phyloP scores from a whole-genome alignment of 768 basidiomycete genomes.

The Suillus cothurnatus region DNA sequence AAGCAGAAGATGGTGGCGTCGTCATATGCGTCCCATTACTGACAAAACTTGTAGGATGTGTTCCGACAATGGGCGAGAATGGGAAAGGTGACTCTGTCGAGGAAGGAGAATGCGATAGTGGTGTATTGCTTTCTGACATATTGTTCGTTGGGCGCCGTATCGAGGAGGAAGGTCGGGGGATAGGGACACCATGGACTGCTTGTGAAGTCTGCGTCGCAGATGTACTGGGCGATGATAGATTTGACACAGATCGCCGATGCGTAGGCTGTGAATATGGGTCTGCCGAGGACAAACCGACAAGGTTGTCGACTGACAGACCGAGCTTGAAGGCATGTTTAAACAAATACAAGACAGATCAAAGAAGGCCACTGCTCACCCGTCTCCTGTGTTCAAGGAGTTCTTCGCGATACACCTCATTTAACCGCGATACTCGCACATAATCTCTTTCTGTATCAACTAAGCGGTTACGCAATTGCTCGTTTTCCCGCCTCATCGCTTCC shows the following conservation, averaged over 20 bases:
- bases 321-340: conserved; percentile 44
- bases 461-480: conserved; percentile 67
- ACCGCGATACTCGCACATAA: conserved; percentile 68
- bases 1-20: conserved; percentile 70
- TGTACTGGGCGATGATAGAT: conserved; percentile 31
- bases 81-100: conserved; percentile 69
- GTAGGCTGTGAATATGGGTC: conserved; percentile 76
- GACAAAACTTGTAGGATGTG: conserved; percentile 55
- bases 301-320: conserved; percentile 75
- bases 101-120: conserved; percentile 66
- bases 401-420: conserved; percentile 85
- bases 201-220: conserved; percentile 31
- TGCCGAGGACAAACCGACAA: conserved; percentile 67
- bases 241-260: conserved; percentile 55
- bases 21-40: conserved; percentile 68
- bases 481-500: conserved; percentile 77
- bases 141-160: conserved; percentile 55
- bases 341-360: conserved; percentile 13
- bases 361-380: conserved; percentile 51
- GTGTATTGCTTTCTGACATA: conserved; percentile 57
- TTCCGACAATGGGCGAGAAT: conserved; percentile 60
- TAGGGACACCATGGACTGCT: conserved; percentile 63
- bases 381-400: conserved; percentile 79
- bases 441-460: conserved; percentile 78
- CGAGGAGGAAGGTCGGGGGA: conserved; percentile 71